Evolutionary conservation across 352 stramenopile species (phyloP).

Genomic region (Phytophthora pisi): DNA sequence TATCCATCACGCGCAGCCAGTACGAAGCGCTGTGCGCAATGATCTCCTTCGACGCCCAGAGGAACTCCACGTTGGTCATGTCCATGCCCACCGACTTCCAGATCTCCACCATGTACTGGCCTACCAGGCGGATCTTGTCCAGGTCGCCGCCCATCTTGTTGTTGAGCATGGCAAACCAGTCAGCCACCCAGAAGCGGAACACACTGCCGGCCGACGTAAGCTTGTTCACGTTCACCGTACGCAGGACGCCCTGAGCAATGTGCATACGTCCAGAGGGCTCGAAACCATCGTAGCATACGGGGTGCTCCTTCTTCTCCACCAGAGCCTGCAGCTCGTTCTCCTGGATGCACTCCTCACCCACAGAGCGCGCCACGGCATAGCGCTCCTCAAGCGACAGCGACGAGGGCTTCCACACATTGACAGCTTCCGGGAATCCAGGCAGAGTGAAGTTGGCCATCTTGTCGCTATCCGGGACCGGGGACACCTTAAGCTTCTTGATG

Average conservation of each 20-base stretch:
- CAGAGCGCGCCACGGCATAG: slow-evolving; percentile 79
- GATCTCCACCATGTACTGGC: slow-evolving; percentile 99
- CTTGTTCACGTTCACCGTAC: slow-evolving; percentile 97
- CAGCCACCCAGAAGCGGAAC: slow-evolving; percentile 99
- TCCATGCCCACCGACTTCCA: slow-evolving; percentile 99
- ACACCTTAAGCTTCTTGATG: slow-evolving; percentile 91
- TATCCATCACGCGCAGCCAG: slow-evolving; percentile 95
- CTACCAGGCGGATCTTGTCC: slow-evolving; percentile 96
- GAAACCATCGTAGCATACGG: slow-evolving; percentile 98
- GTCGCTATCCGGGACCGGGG: slow-evolving; percentile 61
- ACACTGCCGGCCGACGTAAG: slow-evolving; percentile 93
- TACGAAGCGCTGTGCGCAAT: slow-evolving; percentile 90
- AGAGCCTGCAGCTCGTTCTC: slow-evolving; percentile 86
- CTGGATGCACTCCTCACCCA: slow-evolving; percentile 94
- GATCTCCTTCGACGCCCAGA: slow-evolving; percentile 98
- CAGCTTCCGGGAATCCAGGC: slow-evolving; percentile 64
- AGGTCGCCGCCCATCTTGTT: slow-evolving; percentile 99
- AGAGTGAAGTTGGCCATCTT: slow-evolving; percentile 75
- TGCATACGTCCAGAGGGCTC: slow-evolving; percentile 99
- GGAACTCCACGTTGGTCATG: slow-evolving; percentile 98
- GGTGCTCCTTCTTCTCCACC: slow-evolving; percentile 90
- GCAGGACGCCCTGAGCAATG: slow-evolving; percentile 97
- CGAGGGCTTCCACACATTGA: slow-evolving; percentile 78
- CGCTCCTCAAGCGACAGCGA: slow-evolving; percentile 81
- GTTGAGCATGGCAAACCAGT: slow-evolving; percentile 99